Evolutionary conservation across 352 stramenopile species (phyloP).

Genomic region (Globisporangium mamillatum): DNA sequence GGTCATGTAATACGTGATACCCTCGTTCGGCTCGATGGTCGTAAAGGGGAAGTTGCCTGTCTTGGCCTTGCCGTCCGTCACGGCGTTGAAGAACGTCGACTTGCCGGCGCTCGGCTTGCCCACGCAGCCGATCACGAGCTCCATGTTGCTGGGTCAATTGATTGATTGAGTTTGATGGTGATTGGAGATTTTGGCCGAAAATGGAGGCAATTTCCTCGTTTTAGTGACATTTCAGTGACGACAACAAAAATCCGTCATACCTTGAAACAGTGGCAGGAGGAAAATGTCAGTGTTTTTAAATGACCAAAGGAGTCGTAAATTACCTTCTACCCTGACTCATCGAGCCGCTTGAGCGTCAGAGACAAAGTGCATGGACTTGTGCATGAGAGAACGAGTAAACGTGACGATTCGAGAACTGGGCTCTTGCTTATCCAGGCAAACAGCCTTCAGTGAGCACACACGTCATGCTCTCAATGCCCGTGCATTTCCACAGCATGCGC

Average conservation of each 20-base stretch:
- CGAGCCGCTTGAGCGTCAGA: neutral
- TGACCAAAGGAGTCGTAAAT: neutral
- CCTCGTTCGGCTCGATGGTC: conserved; percentile 88
- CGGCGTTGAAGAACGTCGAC: conserved; percentile 89
- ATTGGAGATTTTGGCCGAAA: neutral
- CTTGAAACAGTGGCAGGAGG: neutral
- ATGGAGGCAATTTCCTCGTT: neutral
- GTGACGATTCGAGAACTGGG: too few relatives aligned
- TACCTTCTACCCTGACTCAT: neutral
- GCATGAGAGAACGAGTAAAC: neutral
- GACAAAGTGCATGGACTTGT: neutral
- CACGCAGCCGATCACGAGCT: conserved; percentile 87
- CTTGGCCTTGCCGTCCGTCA: conserved; percentile 88
- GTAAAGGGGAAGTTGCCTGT: conserved; percentile 89
- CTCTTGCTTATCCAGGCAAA: neutral
- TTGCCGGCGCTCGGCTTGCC: conserved; percentile 88
- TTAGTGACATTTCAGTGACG: conserved; percentile 9
- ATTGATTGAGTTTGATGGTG: conserved; percentile 4
- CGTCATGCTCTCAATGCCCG: neutral
- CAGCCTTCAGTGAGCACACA: neutral
- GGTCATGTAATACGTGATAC: conserved; percentile 88
- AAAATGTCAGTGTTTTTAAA: neutral
- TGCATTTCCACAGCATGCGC: too few relatives aligned
- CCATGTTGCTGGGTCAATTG: conserved; percentile 33
- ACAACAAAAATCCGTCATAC: neutral